Percentiles rank a stretch among this genome's conserved stretches.
Evolutionary conservation across 805 yeast genomes (phyloP).

Genomic region (Yamadazyma philogaea): DNA sequence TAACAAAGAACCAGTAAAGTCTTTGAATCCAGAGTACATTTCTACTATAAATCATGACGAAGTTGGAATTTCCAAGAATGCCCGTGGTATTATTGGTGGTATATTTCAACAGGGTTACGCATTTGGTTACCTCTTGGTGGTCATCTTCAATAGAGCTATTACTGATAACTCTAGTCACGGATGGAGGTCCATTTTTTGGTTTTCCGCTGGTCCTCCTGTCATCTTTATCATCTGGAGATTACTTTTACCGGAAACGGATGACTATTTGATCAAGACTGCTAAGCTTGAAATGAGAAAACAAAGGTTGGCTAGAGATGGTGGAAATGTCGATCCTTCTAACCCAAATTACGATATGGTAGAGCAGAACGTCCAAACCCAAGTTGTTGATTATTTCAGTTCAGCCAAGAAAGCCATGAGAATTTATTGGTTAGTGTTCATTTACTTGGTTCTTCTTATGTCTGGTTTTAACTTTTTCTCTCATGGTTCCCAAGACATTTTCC

Average conservation of each 20-base stretch:
- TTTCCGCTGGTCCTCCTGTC: slow-evolving; percentile 56
- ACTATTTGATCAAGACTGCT: slow-evolving; percentile 41
- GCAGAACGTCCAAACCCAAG: slow-evolving; percentile 16
- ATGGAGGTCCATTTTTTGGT: slow-evolving; percentile 70
- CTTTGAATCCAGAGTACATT: slow-evolving; percentile 7
- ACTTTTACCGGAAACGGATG: slow-evolving; percentile 45
- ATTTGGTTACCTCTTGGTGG: slow-evolving; percentile 64
- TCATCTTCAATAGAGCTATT: slow-evolving; percentile 62
- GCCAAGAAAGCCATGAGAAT: slow-evolving; percentile 23
- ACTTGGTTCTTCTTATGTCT: slow-evolving; percentile 49
- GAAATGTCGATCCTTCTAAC: slow-evolving; percentile 25
- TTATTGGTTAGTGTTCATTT: slow-evolving; percentile 61
- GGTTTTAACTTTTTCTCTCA: slow-evolving; percentile 43
- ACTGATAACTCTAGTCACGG: slow-evolving; percentile 34
- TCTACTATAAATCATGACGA: slow-evolving; percentile 11
- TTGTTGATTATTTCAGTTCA: slow-evolving; percentile 5
- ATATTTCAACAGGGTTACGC: slow-evolving; percentile 81
- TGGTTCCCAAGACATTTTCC: slow-evolving; percentile 42
- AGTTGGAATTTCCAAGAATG: slow-evolving; percentile 34
- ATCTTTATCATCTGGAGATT: slow-evolving; percentile 32
- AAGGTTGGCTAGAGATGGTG: slow-evolving; percentile 5
- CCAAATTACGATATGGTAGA: slow-evolving; percentile 18
- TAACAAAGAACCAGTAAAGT: slow-evolving; percentile 7
- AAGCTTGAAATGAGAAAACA: slow-evolving; percentile 11
- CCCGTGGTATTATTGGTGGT: slow-evolving; percentile 61